phyloP scores from a whole-genome alignment of 768 basidiomycete genomes.

The Tulasnella sp. region DNA sequence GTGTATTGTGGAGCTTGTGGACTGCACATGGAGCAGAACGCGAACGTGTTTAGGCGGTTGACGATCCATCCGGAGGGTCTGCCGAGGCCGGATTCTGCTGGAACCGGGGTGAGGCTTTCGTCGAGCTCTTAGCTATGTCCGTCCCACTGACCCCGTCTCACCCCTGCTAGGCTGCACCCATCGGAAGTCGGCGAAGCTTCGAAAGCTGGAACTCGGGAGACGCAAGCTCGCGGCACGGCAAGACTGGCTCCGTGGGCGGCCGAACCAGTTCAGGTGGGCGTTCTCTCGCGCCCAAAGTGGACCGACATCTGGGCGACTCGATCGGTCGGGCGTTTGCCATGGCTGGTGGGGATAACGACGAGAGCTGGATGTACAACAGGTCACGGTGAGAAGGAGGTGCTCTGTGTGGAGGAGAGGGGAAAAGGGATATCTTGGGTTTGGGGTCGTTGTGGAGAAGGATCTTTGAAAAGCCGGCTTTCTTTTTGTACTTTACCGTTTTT shows the following conservation, averaged over 20 bases:
- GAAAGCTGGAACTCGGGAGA: background rate
- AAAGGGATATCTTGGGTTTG: background rate
- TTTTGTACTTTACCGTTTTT: no score
- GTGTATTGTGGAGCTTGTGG: background rate
- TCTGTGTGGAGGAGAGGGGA: no score
- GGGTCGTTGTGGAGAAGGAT: background rate
- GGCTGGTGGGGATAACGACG: background rate
- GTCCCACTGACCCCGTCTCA: background rate
- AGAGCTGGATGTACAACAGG: slow-evolving; percentile 5
- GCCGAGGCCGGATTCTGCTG: background rate
- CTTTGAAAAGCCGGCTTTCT: no score
- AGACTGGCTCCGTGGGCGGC: background rate
- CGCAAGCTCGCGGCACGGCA: background rate
- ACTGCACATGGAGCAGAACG: slow-evolving; percentile 8
- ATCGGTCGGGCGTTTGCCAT: background rate
- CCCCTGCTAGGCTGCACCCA: background rate
- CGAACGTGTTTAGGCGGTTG: background rate
- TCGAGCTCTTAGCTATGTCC: background rate
- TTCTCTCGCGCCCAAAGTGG: background rate
- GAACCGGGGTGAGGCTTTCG: background rate
- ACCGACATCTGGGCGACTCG: background rate
- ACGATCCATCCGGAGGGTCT: slow-evolving; percentile 5
- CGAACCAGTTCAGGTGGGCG: background rate
- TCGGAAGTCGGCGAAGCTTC: background rate
- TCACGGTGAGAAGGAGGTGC: background rate